A percentile compares a stretch with the other conserved stretches of the same genome.
Evolutionary conservation across 2,329 filamentous ascomycete species (phyloP).

Genomic region (Nemania diffusa): DNA sequence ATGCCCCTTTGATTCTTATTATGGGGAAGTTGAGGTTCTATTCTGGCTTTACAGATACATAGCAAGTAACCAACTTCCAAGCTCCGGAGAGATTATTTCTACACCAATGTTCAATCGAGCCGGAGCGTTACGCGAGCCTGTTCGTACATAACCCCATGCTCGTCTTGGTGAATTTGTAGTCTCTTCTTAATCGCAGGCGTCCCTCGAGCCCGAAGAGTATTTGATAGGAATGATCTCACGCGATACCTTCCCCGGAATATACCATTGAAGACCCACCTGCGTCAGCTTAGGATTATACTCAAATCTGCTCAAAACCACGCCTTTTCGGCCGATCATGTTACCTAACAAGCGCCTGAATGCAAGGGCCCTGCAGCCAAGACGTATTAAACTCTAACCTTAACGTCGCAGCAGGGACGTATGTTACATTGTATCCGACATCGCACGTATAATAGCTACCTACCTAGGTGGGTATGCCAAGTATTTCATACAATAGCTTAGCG

Average conservation of each 20-base stretch:
- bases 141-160: not conserved
- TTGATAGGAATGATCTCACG: not conserved
- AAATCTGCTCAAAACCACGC: constrained; percentile 27
- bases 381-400: constrained; percentile 10
- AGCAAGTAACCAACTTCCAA: too few species aligned
- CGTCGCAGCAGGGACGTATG: not conserved
- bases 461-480: not conserved
- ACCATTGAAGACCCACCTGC: not conserved
- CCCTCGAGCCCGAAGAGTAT: not conserved
- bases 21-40: not conserved
- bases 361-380: constrained; percentile 21
- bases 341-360: constrained; percentile 6
- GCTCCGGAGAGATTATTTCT: not conserved
- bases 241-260: not conserved
- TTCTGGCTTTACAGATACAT: not conserved
- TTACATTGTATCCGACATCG: not conserved
- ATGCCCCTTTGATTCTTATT: not conserved
- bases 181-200: not conserved
- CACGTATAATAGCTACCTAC: not conserved
- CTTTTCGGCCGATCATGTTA: constrained; percentile 24
- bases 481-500: not conserved
- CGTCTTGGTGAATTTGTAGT: not conserved
- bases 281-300: constrained; percentile 9
- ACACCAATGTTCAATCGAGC: not conserved
- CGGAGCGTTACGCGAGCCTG: not conserved